phyloP scores from a whole-genome alignment of 2,329 filamentous ascomycete genomes.

The Didymella lethalis region DNA sequence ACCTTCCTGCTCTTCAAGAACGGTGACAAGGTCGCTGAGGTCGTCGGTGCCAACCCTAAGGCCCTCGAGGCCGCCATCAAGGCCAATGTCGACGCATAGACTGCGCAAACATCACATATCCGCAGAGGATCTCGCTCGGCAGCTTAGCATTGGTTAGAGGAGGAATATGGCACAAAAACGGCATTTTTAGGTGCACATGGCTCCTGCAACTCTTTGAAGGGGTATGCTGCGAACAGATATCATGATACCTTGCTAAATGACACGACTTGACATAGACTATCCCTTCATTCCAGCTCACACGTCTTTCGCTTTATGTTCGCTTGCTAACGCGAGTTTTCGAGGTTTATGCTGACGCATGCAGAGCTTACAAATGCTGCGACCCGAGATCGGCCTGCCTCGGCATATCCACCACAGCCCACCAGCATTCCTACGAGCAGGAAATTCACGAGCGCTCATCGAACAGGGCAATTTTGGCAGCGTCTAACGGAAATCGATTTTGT shows the following conservation, averaged over 20 bases:
- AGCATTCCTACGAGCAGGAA: not conserved
- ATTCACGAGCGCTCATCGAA: not conserved
- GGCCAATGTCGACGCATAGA: slow-evolving; percentile 40
- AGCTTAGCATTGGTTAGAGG: slow-evolving; percentile 21
- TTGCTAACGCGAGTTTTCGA: not conserved
- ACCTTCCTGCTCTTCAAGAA: slow-evolving; percentile 87
- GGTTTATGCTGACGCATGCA: not conserved
- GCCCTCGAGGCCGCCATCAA: slow-evolving; percentile 66
- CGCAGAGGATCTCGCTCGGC: slow-evolving; percentile 18
- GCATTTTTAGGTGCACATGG: slow-evolving; percentile 20
- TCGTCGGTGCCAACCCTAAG: slow-evolving; percentile 82
- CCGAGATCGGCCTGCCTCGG: slow-evolving; percentile 18
- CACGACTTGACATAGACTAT: slow-evolving; percentile 18
- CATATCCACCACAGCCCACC: slow-evolving; percentile 5
- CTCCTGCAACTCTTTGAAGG: slow-evolving; percentile 6
- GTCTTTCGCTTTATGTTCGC: not conserved
- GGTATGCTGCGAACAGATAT: slow-evolving; percentile 21
- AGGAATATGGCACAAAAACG: slow-evolving; percentile 8
- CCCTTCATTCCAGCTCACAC: not conserved
- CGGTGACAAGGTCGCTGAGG: slow-evolving; percentile 73
- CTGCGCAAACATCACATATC: slow-evolving; percentile 12
- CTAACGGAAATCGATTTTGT: not conserved
- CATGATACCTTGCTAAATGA: slow-evolving; percentile 32
- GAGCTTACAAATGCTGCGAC: slow-evolving; percentile 21
- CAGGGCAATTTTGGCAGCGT: not conserved